Evolutionary conservation across 352 stramenopile species (phyloP).

Genomic region (Phytophthora palmivora): DNA sequence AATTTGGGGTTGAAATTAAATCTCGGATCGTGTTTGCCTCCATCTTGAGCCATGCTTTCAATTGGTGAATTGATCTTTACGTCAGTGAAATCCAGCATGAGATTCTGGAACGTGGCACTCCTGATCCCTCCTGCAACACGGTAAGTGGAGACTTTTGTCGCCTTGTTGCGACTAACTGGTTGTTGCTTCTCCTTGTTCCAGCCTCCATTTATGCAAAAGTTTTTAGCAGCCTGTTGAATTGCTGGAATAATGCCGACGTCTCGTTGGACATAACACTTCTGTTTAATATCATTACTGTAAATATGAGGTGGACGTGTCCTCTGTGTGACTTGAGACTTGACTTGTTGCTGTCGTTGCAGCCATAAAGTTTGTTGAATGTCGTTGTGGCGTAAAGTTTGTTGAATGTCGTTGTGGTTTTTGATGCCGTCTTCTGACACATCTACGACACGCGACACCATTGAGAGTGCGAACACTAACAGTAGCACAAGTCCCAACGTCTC

Average conservation of each 20-base stretch:
- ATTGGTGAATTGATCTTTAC: constrained; percentile 45
- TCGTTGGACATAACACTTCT: constrained; percentile 38
- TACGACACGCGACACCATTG: constrained; percentile 9
- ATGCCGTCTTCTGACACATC: constrained; percentile 3
- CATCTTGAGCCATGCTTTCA: constrained; percentile 34
- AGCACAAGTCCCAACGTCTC: constrained; percentile 12
- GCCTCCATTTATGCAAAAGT: constrained; percentile 33
- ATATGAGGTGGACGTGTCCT: constrained; percentile 26
- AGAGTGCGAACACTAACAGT: constrained; percentile 8
- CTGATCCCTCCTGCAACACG: constrained; percentile 34
- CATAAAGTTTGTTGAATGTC: constrained; percentile 9
- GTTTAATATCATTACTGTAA: constrained; percentile 31
- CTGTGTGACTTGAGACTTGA: constrained; percentile 17
- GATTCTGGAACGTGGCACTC: constrained; percentile 48
- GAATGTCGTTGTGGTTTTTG: no score
- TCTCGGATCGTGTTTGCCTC: constrained; percentile 38
- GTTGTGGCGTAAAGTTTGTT: background rate
- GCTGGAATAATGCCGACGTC: constrained; percentile 45
- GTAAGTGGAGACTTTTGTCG: constrained; percentile 46
- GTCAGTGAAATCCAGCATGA: constrained; percentile 56
- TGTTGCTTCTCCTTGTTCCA: constrained; percentile 17
- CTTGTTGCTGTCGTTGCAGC: constrained; percentile 20
- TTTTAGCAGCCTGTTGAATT: constrained; percentile 22
- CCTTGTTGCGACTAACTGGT: constrained; percentile 14
- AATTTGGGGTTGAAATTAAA: constrained; percentile 38